Percentiles rank a stretch among this genome's conserved stretches.
Conservation (phyloP, 83 land plant species). For the Picea engelmannii region DNA sequence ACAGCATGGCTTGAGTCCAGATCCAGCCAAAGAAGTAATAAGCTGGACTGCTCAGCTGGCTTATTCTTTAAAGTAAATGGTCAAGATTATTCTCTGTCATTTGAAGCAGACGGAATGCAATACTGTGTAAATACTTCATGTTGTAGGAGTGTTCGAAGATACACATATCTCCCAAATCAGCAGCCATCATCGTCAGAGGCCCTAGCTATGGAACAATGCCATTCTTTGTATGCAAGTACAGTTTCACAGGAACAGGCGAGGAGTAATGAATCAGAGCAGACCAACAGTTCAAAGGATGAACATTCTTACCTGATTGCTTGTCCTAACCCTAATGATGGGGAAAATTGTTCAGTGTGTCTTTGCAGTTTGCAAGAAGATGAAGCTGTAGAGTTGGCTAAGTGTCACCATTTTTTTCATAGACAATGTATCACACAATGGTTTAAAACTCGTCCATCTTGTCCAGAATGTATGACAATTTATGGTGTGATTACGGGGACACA, state of each 20-base stretch:
- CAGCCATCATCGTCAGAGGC: background rate
- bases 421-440: constrained; percentile 33
- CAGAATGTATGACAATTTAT: constrained; percentile 24
- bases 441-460: constrained; percentile 33
- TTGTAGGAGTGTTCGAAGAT: constrained; percentile 12
- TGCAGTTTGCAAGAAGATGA: constrained; percentile 20
- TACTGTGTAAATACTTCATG: constrained; percentile 5
- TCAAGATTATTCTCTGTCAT: constrained; percentile 13
- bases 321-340: constrained; percentile 25
- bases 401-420: constrained; percentile 28
- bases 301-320: constrained; percentile 14
- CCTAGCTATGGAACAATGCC: constrained; percentile 6
- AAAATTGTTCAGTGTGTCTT: constrained; percentile 38
- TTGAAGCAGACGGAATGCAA: constrained; percentile 29
- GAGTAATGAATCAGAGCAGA: background rate
- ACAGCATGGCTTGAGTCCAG: constrained; percentile 13
- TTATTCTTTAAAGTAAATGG: constrained; percentile 5
- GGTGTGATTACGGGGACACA: constrained; percentile 32
- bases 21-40: background rate
- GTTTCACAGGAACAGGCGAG: background rate
- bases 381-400: constrained; percentile 23
- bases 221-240: constrained; percentile 7
- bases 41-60: background rate
- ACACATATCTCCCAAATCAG: constrained; percentile 1
- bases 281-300: background rate